phyloP scores from a whole-genome alignment of 2,329 filamentous ascomycete genomes.

The Alternaria panax region DNA sequence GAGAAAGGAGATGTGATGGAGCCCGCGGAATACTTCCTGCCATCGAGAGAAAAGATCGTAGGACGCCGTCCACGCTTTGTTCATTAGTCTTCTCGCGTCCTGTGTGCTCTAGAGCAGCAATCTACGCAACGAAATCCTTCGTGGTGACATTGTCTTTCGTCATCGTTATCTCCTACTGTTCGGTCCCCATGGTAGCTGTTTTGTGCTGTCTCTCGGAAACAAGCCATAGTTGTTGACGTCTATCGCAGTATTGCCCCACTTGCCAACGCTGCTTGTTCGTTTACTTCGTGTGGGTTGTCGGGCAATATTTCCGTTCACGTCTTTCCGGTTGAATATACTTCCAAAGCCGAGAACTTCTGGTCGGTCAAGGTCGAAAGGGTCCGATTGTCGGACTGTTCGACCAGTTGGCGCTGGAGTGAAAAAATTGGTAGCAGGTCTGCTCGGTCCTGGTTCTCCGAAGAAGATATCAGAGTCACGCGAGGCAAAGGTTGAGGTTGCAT shows the following conservation, averaged over 20 bases:
- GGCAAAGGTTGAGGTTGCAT: slow-evolving; percentile 30
- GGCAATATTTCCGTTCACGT: slow-evolving; percentile 41
- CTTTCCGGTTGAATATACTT: slow-evolving; percentile 32
- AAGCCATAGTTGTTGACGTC: slow-evolving; percentile 19
- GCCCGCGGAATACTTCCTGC: slow-evolving; percentile 47
- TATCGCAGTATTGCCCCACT: slow-evolving; percentile 29
- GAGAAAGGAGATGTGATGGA: slow-evolving; percentile 23
- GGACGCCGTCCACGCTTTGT: slow-evolving; percentile 3
- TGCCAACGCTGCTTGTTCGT: slow-evolving; percentile 39
- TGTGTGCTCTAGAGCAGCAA: slow-evolving; percentile 3
- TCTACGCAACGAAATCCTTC: background rate
- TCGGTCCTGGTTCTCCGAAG: slow-evolving; percentile 48
- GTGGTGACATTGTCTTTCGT: background rate
- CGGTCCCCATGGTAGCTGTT: slow-evolving; percentile 27
- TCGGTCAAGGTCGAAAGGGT: slow-evolving; percentile 52
- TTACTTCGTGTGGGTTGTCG: slow-evolving; percentile 37
- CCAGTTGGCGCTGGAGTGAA: slow-evolving; percentile 28
- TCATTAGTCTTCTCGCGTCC: slow-evolving; percentile 13
- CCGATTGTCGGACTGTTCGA: slow-evolving; percentile 47
- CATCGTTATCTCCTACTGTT: slow-evolving; percentile 29
- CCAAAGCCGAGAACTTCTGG: slow-evolving; percentile 50
- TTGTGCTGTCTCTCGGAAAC: slow-evolving; percentile 26
- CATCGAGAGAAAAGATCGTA: slow-evolving; percentile 18
- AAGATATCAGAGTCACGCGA: slow-evolving; percentile 38
- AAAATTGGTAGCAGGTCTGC: slow-evolving; percentile 39